Conservation (phyloP, 2,329 filamentous ascomycete species). For the Neonectria coccinea region DNA sequence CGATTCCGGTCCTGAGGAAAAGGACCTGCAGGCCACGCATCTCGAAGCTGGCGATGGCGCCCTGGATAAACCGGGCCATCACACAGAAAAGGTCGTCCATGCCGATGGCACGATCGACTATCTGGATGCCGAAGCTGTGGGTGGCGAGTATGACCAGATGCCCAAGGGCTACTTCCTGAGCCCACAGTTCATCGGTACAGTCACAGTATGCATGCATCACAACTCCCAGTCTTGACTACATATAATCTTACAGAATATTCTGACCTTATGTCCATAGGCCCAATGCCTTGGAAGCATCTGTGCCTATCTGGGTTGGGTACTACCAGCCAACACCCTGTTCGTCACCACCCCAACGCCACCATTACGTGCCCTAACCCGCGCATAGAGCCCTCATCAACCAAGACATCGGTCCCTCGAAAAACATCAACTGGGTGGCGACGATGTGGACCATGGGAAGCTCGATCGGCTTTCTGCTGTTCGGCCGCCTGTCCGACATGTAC, state of each 20-base stretch:
- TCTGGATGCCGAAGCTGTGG: slow-evolving; percentile 55
- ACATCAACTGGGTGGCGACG: slow-evolving; percentile 50
- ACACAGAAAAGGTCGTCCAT: slow-evolving; percentile 49
- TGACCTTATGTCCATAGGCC: slow-evolving; percentile 38
- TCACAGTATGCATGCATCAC: slow-evolving; percentile 44
- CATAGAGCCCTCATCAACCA: slow-evolving; percentile 46
- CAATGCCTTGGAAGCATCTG: slow-evolving; percentile 49
- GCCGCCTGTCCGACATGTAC: slow-evolving; percentile 58
- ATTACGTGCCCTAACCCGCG: not conserved
- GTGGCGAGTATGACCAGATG: slow-evolving; percentile 55
- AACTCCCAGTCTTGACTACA: too few relatives aligned
- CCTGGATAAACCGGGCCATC: not conserved
- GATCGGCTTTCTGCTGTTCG: slow-evolving; percentile 54
- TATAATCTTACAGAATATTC: not conserved
- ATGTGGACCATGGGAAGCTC: slow-evolving; percentile 54
- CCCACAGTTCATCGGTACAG: slow-evolving; percentile 55
- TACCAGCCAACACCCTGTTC: slow-evolving; percentile 51
- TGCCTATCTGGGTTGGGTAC: slow-evolving; percentile 51
- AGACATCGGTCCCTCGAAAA: slow-evolving; percentile 47
- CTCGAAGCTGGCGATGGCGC: slow-evolving; percentile 19
- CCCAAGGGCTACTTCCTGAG: slow-evolving; percentile 56
- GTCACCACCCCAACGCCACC: not conserved
- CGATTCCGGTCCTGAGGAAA: slow-evolving; percentile 12
- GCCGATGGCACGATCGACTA: slow-evolving; percentile 57
- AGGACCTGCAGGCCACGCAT: slow-evolving; percentile 15